Percentiles rank a stretch among this genome's conserved stretches.
These are phyloP conservation scores for Sodiomyces alkalinus DNA, from an alignment of 2,329 filamentous ascomycete species.

Conservation along the genomic window DNA sequence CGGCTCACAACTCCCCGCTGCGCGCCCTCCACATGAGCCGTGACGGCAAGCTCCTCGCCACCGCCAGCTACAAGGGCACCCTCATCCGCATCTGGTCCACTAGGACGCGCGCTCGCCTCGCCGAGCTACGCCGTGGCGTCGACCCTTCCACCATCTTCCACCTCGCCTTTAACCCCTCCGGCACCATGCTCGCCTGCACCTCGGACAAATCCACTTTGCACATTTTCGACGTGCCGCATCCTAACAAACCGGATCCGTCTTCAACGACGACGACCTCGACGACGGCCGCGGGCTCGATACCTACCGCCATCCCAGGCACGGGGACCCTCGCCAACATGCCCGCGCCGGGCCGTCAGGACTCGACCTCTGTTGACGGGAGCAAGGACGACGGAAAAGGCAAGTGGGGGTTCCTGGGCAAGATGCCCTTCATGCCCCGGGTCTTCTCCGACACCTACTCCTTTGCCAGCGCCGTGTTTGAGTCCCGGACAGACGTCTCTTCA, in stretches of 20 bases:
- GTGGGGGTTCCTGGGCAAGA: slow-evolving; percentile 72
- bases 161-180: slow-evolving; percentile 72
- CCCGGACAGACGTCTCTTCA: slow-evolving; percentile 54
- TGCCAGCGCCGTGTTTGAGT: slow-evolving; percentile 64
- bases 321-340: no score
- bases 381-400: slow-evolving; percentile 47
- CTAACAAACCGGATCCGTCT: slow-evolving; percentile 20
- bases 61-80: slow-evolving; percentile 82
- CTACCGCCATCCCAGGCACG: no score
- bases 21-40: slow-evolving; percentile 65
- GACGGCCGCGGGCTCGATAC: slow-evolving; percentile 3
- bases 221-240: slow-evolving; percentile 69
- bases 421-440: slow-evolving; percentile 71
- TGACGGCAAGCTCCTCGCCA: slow-evolving; percentile 71
- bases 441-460: slow-evolving; percentile 88
- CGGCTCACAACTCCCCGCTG: slow-evolving; percentile 69
- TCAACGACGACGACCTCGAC: slow-evolving; percentile 11
- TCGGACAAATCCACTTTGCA: slow-evolving; percentile 95
- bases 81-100: slow-evolving; percentile 77
- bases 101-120: slow-evolving; percentile 61
- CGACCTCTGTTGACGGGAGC: slow-evolving; percentile 10
- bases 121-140: slow-evolving; percentile 75
- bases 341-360: no score
- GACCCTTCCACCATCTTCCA: slow-evolving; percentile 81
- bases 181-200: slow-evolving; percentile 70